phyloP scores from a whole-genome alignment of 495 filamentous ascomycete species.

The Aspergillus sparsus region DNA sequence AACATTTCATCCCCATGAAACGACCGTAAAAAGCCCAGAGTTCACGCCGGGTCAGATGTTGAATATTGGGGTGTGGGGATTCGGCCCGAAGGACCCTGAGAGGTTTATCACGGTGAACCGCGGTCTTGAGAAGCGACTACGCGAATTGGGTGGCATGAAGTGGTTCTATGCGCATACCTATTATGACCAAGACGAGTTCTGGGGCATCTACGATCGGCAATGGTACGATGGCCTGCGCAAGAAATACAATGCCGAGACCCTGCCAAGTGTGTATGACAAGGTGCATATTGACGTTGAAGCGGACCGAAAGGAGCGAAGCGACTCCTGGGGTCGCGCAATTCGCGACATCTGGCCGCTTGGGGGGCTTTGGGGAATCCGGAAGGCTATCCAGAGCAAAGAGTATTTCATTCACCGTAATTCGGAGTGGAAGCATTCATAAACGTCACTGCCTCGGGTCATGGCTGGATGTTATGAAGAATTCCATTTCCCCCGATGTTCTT shows the following conservation, averaged over 20 bases:
- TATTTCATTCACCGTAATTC: conserved; percentile 55
- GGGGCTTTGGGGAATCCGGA: conserved; percentile 56
- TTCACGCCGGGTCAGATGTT: conserved; percentile 37
- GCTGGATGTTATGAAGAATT: neutral
- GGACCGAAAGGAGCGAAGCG: conserved; percentile 17
- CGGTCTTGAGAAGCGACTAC: conserved; percentile 63
- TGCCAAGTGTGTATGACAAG: conserved; percentile 58
- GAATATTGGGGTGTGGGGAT: conserved; percentile 59
- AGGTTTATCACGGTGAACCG: conserved; percentile 60
- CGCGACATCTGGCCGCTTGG: conserved; percentile 46
- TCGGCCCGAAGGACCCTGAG: conserved; percentile 24
- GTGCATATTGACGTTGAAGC: conserved; percentile 37
- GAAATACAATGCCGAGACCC: conserved; percentile 50
- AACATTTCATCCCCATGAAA: conserved; percentile 19
- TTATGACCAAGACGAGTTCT: conserved; percentile 57
- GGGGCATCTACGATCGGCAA: conserved; percentile 50
- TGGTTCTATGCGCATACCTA: conserved; percentile 61
- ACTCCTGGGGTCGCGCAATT: conserved; percentile 24
- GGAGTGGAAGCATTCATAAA: conserved; percentile 38
- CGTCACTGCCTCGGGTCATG: neutral
- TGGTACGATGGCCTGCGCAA: conserved; percentile 50
- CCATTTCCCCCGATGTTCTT: too few relatives aligned
- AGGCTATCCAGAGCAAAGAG: conserved; percentile 56
- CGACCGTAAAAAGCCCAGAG: conserved; percentile 4
- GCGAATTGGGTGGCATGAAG: conserved; percentile 64